These are phyloP conservation scores for Phytophthora fragariaefolia DNA, from an alignment of 352 stramenopile species.

Conservation along the genomic window DNA sequence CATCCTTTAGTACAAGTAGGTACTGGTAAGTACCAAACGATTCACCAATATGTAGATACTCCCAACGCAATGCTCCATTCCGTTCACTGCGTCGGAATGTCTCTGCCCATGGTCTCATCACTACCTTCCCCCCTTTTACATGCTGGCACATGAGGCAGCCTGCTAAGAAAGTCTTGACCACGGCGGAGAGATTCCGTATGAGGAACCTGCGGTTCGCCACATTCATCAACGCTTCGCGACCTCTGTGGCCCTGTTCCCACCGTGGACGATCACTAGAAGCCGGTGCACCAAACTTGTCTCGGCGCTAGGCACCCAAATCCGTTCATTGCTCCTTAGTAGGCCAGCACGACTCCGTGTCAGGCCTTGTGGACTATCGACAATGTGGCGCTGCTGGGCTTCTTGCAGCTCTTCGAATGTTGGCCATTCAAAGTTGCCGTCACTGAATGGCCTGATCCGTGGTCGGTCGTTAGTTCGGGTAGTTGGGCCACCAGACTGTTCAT, in stretches of 20 bases:
- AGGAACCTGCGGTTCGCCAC: neutral
- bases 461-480: neutral
- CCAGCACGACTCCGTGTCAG: neutral
- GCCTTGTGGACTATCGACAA: neutral
- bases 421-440: constrained; percentile 19
- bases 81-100: constrained; percentile 10
- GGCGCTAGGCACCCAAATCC: neutral
- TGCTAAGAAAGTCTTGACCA: constrained; percentile 2
- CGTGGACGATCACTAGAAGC: constrained; percentile 4
- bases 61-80: too few relatives aligned
- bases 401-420: constrained; percentile 2
- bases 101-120: constrained; percentile 1
- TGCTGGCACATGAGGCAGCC: constrained; percentile 4
- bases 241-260: constrained; percentile 11
- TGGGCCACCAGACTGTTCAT: neutral
- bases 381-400: constrained; percentile 1
- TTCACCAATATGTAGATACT: constrained; percentile 7
- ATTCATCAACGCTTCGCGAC: neutral
- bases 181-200: neutral
- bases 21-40: constrained; percentile 5
- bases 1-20: constrained; percentile 23
- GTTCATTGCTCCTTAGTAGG: neutral
- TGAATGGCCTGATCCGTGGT: constrained; percentile 9
- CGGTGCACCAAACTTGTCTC: neutral
- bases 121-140: neutral